phyloP scores from a whole-genome alignment of 2,329 filamentous ascomycete genomes.

The Calonectria pseudoturangicola region DNA sequence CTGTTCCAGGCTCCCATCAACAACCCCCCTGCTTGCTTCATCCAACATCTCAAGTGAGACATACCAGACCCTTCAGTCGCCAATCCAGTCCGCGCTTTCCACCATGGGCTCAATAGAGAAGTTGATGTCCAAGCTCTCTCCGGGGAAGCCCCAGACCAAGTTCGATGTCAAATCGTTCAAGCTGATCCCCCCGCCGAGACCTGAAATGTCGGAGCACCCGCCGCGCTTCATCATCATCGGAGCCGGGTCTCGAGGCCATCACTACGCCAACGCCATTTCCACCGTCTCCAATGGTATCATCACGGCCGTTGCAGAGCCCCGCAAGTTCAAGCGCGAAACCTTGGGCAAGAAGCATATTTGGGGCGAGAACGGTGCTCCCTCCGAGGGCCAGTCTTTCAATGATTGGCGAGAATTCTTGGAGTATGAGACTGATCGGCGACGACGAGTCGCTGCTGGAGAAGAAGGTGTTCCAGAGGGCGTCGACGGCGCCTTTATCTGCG shows the following conservation, averaged over 20 bases:
- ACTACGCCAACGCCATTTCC: slow-evolving; percentile 82
- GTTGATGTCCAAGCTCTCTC: slow-evolving; percentile 38
- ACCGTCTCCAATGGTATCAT: slow-evolving; percentile 80
- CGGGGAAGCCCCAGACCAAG: slow-evolving; percentile 37
- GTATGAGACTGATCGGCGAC: slow-evolving; percentile 80
- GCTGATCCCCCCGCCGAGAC: slow-evolving; percentile 61
- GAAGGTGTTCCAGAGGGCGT: slow-evolving; percentile 70
- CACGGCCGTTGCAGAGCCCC: slow-evolving; percentile 87
- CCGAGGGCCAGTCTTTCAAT: slow-evolving; percentile 80
- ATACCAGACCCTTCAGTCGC: background rate
- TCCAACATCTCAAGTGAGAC: slow-evolving; percentile 12
- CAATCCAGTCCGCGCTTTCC: background rate
- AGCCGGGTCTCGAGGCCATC: slow-evolving; percentile 85
- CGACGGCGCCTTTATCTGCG: slow-evolving; percentile 78
- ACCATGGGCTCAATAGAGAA: slow-evolving; percentile 50
- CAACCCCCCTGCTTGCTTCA: background rate
- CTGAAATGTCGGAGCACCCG: slow-evolving; percentile 68
- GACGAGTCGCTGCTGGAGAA: slow-evolving; percentile 69
- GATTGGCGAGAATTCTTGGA: slow-evolving; percentile 85
- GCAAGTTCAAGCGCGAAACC: slow-evolving; percentile 82
- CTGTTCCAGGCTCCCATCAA: slow-evolving; percentile 2
- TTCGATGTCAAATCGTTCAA: slow-evolving; percentile 38
- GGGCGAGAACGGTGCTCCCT: slow-evolving; percentile 67
- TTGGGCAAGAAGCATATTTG: slow-evolving; percentile 86
- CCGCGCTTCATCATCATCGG: slow-evolving; percentile 87